Conservation (phyloP, 2,329 filamentous ascomycete genomes). For the Geosmithia flava region DNA sequence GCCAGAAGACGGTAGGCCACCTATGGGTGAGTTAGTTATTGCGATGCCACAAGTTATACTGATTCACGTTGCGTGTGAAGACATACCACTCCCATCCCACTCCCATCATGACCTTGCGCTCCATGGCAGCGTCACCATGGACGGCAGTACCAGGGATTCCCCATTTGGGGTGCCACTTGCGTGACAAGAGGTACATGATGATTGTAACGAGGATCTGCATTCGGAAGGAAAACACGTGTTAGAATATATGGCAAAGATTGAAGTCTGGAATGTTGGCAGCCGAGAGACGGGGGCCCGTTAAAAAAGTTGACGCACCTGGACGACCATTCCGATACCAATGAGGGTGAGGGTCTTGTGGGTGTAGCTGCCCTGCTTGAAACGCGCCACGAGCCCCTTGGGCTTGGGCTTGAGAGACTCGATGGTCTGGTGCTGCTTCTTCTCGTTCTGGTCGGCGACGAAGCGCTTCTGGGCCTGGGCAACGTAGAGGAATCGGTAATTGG, state of each 20-base stretch:
- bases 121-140: slow-evolving; percentile 31
- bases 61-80: not conserved
- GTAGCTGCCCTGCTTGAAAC: slow-evolving; percentile 23
- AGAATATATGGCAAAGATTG: not conserved
- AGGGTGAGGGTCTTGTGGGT: slow-evolving; percentile 30
- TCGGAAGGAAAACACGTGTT: not conserved
- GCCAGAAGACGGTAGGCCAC: slow-evolving; percentile 33
- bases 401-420: not conserved
- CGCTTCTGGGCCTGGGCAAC: slow-evolving; percentile 42
- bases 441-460: slow-evolving; percentile 10
- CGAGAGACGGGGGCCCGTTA: not conserved
- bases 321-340: slow-evolving; percentile 39
- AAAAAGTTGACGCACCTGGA: slow-evolving; percentile 31
- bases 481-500: slow-evolving; percentile 47
- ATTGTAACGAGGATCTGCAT: slow-evolving; percentile 41
- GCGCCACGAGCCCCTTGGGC: slow-evolving; percentile 10
- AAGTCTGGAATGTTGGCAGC: not conserved
- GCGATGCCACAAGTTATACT: not conserved
- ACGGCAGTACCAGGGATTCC: slow-evolving; percentile 49
- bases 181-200: slow-evolving; percentile 47
- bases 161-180: slow-evolving; percentile 47
- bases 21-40: not conserved
- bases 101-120: slow-evolving; percentile 28
- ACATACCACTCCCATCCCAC: slow-evolving; percentile 50
- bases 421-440: not conserved